These are phyloP conservation scores for Xylaria sp. DNA, from an alignment of 2,329 filamentous ascomycete genomes.

Conservation along the genomic window DNA sequence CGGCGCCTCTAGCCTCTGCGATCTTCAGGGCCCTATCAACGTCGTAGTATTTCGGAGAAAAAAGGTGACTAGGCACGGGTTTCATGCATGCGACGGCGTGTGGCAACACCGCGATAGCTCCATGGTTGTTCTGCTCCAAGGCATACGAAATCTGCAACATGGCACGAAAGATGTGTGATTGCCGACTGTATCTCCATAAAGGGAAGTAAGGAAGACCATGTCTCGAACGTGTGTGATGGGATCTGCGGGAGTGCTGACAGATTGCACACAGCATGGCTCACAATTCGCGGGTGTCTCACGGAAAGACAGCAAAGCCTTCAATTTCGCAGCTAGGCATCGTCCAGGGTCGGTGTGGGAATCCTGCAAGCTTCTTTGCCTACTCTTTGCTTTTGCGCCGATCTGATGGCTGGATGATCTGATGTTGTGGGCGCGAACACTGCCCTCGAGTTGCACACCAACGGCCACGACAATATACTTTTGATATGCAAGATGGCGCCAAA, in stretches of 20 bases:
- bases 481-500: constrained; percentile 25
- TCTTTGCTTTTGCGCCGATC: constrained; percentile 10
- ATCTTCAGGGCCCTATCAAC: not conserved
- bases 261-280: constrained; percentile 13
- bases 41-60: constrained; percentile 13
- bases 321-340: not conserved
- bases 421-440: constrained; percentile 3
- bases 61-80: not conserved
- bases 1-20: too few relatives aligned
- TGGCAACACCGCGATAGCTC: not conserved
- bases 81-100: constrained; percentile 6
- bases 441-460: constrained; percentile 12
- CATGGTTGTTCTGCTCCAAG: not conserved
- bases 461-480: constrained; percentile 12
- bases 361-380: constrained; percentile 3
- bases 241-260: constrained; percentile 18
- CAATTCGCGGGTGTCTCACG: constrained; percentile 14
- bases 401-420: constrained; percentile 23
- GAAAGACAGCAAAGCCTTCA: constrained; percentile 11
- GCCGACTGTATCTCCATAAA: constrained; percentile 21
- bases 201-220: constrained; percentile 35
- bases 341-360: constrained; percentile 7
- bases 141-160: constrained; percentile 14
- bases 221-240: constrained; percentile 32
- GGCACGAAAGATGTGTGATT: constrained; percentile 17